These are phyloP conservation scores for Serendipita sp. DNA, from an alignment of 768 basidiomycete species.

Conservation along the genomic window DNA sequence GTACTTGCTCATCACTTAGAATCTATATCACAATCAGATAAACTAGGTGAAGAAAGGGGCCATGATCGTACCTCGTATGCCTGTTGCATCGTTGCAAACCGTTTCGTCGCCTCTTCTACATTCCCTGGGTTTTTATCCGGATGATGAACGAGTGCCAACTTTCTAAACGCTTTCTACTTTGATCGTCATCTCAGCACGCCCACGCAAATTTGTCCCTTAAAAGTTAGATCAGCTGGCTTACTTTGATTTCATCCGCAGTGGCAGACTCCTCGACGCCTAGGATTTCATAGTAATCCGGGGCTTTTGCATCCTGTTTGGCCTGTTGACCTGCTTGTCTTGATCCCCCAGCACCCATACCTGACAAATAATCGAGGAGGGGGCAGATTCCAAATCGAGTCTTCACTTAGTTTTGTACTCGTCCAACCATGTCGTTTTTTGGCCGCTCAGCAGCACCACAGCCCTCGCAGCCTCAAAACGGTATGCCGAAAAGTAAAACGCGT, in stretches of 20 bases:
- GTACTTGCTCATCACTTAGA: constrained; percentile 85
- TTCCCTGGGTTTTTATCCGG: constrained; percentile 80
- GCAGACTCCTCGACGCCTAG: constrained; percentile 70
- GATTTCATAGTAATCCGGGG: constrained; percentile 64
- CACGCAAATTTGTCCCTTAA: background rate
- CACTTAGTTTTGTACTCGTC: background rate
- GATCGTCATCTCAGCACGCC: constrained; percentile 1
- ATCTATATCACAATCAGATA: constrained; percentile 30
- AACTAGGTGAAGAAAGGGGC: background rate
- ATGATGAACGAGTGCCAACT: constrained; percentile 68
- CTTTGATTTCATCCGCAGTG: constrained; percentile 80
- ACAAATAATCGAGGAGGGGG: background rate
- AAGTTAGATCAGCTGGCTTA: constrained; percentile 15
- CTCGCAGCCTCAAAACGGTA: background rate
- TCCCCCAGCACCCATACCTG: constrained; percentile 50
- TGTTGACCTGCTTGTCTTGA: constrained; percentile 26
- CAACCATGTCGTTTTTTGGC: constrained; percentile 7
- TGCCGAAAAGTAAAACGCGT: no score
- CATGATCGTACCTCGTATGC: constrained; percentile 68
- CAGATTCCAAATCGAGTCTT: background rate
- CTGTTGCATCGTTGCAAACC: constrained; percentile 79
- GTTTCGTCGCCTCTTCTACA: constrained; percentile 67
- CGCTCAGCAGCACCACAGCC: background rate
- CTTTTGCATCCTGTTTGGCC: constrained; percentile 15
- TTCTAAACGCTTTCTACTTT: constrained; percentile 60